Evolutionary conservation across 371 early-diverging fungal genomes (phyloP).

Genomic region (Synchytrium microbalum): DNA sequence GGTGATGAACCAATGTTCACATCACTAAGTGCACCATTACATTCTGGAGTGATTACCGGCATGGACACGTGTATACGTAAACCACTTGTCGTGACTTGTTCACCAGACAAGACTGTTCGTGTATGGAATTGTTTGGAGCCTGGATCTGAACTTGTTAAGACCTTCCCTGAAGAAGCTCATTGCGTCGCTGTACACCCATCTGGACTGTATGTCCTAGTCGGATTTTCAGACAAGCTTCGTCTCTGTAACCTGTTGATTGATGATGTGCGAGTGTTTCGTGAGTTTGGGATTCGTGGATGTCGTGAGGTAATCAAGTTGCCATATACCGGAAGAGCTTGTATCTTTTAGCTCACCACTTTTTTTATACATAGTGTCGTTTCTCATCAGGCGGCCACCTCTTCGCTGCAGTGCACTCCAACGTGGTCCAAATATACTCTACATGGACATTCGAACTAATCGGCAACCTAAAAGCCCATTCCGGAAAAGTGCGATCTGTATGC

Average conservation of each 20-base stretch:
- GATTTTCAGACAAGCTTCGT: constrained; percentile 48
- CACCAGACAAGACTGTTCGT: constrained; percentile 42
- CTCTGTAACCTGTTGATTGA: constrained; percentile 49
- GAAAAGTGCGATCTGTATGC: constrained; percentile 38
- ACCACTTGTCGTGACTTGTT: constrained; percentile 45
- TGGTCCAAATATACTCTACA: constrained; percentile 40
- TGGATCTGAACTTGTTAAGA: constrained; percentile 42
- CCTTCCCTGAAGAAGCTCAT: constrained; percentile 46
- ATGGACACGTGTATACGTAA: constrained; percentile 50
- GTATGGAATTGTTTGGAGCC: constrained; percentile 50
- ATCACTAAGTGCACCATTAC: constrained; percentile 37
- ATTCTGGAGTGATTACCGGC: constrained; percentile 43
- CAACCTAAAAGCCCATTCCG: constrained; percentile 49
- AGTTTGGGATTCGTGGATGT: constrained; percentile 47
- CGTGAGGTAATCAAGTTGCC: constrained; percentile 29
- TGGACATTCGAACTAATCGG: constrained; percentile 44
- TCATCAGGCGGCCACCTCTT: constrained; percentile 51
- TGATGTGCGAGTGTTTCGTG: constrained; percentile 44
- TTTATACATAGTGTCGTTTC: constrained; percentile 33
- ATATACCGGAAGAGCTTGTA: background rate
- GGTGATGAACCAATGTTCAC: constrained; percentile 39
- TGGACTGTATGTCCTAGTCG: constrained; percentile 49
- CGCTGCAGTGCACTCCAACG: constrained; percentile 44
- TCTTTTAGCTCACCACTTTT: background rate
- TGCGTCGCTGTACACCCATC: constrained; percentile 45